Percentiles rank a stretch among this genome's conserved stretches.
Evolutionary conservation across 192 early-diverging fungal genomes (phyloP).

Genomic region (Gorgonomyces haynaldii): DNA sequence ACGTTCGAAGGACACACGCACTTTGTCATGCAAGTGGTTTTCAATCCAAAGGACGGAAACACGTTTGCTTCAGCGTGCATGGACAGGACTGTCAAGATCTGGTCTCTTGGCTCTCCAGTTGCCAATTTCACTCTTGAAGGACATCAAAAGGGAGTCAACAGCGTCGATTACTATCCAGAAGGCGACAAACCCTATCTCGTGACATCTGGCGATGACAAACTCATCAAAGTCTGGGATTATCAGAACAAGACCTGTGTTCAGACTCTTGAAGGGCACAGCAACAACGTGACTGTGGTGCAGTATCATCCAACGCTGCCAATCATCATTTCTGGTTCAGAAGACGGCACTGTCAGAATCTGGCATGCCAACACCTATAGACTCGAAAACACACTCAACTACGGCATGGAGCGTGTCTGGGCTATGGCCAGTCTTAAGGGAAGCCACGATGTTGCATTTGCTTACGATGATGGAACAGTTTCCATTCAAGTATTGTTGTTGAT

Average conservation of each 20-base stretch:
- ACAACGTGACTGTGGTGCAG: slow-evolving; percentile 80
- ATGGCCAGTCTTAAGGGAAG: slow-evolving; percentile 72
- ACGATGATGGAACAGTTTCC: slow-evolving; percentile 92
- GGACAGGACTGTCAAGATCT: slow-evolving; percentile 93
- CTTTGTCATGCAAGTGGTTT: slow-evolving; percentile 83
- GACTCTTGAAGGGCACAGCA: slow-evolving; percentile 93
- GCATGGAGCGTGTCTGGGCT: slow-evolving; percentile 95
- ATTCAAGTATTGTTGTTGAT: slow-evolving; percentile 56
- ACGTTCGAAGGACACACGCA: slow-evolving; percentile 95
- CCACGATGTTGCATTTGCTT: slow-evolving; percentile 91
- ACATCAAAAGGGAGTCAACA: slow-evolving; percentile 96
- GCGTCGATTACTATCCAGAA: slow-evolving; percentile 95
- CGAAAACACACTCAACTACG: slow-evolving; percentile 95
- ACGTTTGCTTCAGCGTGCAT: slow-evolving; percentile 96
- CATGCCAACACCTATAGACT: slow-evolving; percentile 93
- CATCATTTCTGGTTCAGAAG: slow-evolving; percentile 89
- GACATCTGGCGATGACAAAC: slow-evolving; percentile 87
- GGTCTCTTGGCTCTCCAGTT: slow-evolving; percentile 83
- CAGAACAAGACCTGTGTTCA: slow-evolving; percentile 99
- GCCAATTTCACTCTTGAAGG: slow-evolving; percentile 97
- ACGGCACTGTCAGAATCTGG: slow-evolving; percentile 92
- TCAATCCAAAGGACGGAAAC: slow-evolving; percentile 89
- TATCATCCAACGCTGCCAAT: slow-evolving; percentile 97
- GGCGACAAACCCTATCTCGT: slow-evolving; percentile 96
- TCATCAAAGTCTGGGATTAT: slow-evolving; percentile 97